Percentiles rank a stretch among this genome's conserved stretches.
Conservation (phyloP, 2,329 filamentous ascomycete genomes). For the Ilyonectria destructans region DNA sequence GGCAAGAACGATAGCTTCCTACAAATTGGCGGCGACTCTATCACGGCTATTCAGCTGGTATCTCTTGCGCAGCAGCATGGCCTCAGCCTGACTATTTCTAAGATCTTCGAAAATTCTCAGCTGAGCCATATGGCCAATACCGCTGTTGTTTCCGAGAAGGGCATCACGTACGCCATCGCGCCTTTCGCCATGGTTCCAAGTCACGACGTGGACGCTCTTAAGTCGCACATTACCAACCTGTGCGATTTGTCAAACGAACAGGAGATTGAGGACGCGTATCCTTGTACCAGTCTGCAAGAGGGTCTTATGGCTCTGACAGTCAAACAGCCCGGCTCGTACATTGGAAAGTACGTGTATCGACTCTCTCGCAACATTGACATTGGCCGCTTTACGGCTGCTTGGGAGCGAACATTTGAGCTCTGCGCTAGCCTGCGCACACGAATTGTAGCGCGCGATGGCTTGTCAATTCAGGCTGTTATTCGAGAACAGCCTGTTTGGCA, state of each 20-base stretch:
- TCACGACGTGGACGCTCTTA: background rate
- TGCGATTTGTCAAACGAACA: background rate
- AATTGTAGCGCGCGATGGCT: background rate
- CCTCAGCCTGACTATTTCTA: background rate
- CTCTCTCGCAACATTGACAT: background rate
- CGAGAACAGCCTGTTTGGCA: background rate
- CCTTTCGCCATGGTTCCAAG: background rate
- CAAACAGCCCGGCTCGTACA: constrained; percentile 19
- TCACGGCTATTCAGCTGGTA: constrained; percentile 44
- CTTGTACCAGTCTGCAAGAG: constrained; percentile 17
- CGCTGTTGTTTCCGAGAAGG: background rate
- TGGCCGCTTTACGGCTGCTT: background rate
- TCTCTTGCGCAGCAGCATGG: constrained; percentile 13
- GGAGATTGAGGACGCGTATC: constrained; percentile 15
- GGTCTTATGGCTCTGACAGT: constrained; percentile 15
- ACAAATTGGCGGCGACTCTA: constrained; percentile 47
- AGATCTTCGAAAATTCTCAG: constrained; percentile 17
- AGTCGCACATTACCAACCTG: background rate
- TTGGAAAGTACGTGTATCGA: constrained; percentile 9
- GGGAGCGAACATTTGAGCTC: background rate
- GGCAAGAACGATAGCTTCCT: constrained; percentile 49
- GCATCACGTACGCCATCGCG: background rate
- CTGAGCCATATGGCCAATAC: constrained; percentile 7
- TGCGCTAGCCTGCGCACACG: constrained; percentile 9
- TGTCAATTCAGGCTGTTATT: constrained; percentile 6